These are phyloP conservation scores for Conoideocrella luteorostrata DNA, from an alignment of 2,329 filamentous ascomycete species.

Conservation along the genomic window DNA sequence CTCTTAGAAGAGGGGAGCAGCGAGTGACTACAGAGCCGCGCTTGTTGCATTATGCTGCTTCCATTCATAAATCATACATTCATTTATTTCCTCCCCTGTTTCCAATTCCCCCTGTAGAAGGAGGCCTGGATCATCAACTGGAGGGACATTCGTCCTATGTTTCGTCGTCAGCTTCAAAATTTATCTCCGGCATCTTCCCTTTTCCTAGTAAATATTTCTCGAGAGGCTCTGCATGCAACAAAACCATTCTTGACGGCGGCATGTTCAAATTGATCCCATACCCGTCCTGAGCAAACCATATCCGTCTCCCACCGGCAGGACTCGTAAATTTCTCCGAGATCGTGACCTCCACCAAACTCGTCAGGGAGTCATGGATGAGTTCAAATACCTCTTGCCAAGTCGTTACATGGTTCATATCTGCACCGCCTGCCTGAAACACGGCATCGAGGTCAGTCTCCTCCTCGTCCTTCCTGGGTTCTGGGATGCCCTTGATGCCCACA, in stretches of 20 bases:
- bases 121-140: background rate
- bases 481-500: background rate
- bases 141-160: background rate
- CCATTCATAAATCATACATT: too few species aligned
- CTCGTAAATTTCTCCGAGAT: background rate
- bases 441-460: background rate
- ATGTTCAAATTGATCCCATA: background rate
- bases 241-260: background rate
- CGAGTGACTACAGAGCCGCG: too few species aligned
- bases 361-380: background rate
- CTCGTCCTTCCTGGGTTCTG: background rate
- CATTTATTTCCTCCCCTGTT: too few species aligned
- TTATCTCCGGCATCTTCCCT: background rate
- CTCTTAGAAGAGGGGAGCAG: too few species aligned
- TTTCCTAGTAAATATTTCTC: conserved; percentile 1
- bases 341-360: background rate
- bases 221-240: background rate
- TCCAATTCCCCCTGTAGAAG: too few species aligned
- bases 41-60: too few species aligned
- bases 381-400: background rate
- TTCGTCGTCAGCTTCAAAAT: background rate
- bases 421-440: background rate
- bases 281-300: background rate
- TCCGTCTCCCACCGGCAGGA: background rate
- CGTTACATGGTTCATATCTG: background rate